Evolutionary conservation across 495 filamentous ascomycete species (phyloP), one percentile per base, ranked within the genome.

Genomic region (Lasiosphaeriaceae sp.): DNA sequence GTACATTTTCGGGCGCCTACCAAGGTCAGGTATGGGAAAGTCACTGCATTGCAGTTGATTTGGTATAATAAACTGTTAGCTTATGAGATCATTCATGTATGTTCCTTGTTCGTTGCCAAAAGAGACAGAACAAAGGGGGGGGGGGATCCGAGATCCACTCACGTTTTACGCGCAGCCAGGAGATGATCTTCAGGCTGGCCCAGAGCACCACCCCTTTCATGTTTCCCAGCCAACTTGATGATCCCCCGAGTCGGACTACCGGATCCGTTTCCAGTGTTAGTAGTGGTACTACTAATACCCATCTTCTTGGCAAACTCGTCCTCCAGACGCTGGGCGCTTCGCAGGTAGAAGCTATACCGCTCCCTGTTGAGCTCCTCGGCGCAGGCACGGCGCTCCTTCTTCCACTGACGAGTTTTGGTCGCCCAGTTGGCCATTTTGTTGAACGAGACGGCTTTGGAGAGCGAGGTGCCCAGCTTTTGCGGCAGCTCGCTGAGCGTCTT

Each of bases 81-180:
- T 31, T 9, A 31, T 31, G 26, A 3, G 4, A 31, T 31, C 26
- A 31, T n/a, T n/a, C n/a, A n/a, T n/a, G n/a, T n/a, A n/a, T n/a
- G n/a, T n/a, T n/a, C n/a, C n/a, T n/a, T n/a, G n/a, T n/a, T n/a
- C 26, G 26, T 4, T 9, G 4, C 9, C 26, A 31, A 31, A 31
- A 31, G 9, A 31, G 3, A 31, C 3, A 31, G 4, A 31, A 31
- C 26, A 31, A 31, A 9, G 26, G 26, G 26, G 26, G 26, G 9
- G 4, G 9, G 9, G 26, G 9, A 31, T 31, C 26, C 3, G 3
- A 9, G 3, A 31, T 31, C 12, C 64, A 76, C 57, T 58, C 69
- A 57, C 46, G 50, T 2, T 47, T 64, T 51, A 56, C 50, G 0
- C 49, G 54, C n/a, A 55, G 35, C 26, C 26, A 31, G 4, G 4